Evolutionary conservation across 768 basidiomycete species (phyloP).

Genomic region (Trametes cubensis): DNA sequence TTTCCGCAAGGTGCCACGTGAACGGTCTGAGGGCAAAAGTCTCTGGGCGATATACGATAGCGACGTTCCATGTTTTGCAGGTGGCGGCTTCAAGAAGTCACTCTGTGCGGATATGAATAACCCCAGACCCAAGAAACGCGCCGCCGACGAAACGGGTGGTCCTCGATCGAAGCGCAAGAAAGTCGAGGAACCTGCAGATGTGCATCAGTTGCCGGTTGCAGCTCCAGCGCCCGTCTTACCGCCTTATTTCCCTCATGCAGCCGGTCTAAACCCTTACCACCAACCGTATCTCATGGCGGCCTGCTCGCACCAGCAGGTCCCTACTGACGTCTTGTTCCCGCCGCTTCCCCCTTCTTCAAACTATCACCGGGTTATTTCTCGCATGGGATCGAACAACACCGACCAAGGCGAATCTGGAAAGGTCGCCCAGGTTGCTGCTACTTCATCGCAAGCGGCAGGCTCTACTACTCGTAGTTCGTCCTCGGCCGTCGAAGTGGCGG

Average conservation of each 20-base stretch:
- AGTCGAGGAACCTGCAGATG: conserved; percentile 12
- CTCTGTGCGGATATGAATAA: conserved; percentile 46
- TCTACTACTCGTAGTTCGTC: neutral
- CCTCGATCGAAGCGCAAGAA: conserved; percentile 36
- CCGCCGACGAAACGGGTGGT: conserved; percentile 30
- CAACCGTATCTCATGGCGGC: conserved; percentile 76
- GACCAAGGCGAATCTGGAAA: conserved; percentile 3
- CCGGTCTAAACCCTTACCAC: conserved; percentile 55
- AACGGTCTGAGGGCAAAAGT: conserved; percentile 77
- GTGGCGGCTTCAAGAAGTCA: conserved; percentile 78
- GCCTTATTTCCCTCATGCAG: conserved; percentile 32
- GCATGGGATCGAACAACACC: conserved; percentile 5
- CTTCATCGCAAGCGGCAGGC: too few relatives aligned
- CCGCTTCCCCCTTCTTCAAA: conserved; percentile 60
- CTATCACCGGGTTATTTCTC: conserved; percentile 36
- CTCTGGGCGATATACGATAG: conserved; percentile 88
- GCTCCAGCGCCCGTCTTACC: conserved; percentile 31
- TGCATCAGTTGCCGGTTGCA: conserved; percentile 16
- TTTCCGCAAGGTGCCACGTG: conserved; percentile 83
- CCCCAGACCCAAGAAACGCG: conserved; percentile 42
- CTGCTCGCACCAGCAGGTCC: conserved; percentile 47
- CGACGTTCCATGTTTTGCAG: conserved; percentile 80
- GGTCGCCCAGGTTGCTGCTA: neutral
- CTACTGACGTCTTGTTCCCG: conserved; percentile 74
- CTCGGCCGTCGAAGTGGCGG: neutral